A percentile compares a stretch with the other conserved stretches of the same genome.
These are phyloP conservation scores for Phlebiopsis flavidoalba DNA, from an alignment of 768 basidiomycete genomes.

Conservation along the genomic window DNA sequence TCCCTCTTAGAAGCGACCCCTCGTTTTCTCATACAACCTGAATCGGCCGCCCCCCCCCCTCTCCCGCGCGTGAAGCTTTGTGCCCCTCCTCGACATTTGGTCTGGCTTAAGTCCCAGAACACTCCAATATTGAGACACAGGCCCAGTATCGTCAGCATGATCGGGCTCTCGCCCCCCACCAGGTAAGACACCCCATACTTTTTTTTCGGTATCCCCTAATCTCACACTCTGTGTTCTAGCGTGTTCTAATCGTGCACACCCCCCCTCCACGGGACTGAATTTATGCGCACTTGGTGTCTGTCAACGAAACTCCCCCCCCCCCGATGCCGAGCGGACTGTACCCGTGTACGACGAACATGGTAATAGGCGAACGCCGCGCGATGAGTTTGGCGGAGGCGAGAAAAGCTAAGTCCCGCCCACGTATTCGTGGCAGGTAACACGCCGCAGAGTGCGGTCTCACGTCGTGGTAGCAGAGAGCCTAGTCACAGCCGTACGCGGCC, in stretches of 20 bases:
- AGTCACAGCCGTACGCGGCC: constrained; percentile 2
- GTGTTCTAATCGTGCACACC: constrained; percentile 60
- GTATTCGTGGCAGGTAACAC: background rate
- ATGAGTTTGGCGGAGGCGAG: constrained; percentile 21
- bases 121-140: constrained; percentile 43
- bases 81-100: background rate
- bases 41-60: constrained; percentile 23
- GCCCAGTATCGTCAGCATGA: constrained; percentile 53
- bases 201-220: background rate
- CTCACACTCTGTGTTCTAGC: constrained; percentile 31
- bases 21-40: constrained; percentile 47
- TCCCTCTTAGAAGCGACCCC: constrained; percentile 17
- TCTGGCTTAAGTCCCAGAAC: constrained; percentile 18
- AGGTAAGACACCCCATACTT: constrained; percentile 37
- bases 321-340: constrained; percentile 15
- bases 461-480: constrained; percentile 5
- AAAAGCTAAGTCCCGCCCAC: constrained; percentile 2
- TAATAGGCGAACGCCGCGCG: constrained; percentile 17
- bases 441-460: constrained; percentile 1
- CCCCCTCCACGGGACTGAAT: constrained; percentile 51
- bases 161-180: constrained; percentile 73
- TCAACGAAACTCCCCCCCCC: constrained; percentile 12
- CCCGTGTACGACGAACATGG: constrained; percentile 11
- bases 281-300: constrained; percentile 15
- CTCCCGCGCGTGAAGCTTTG: background rate